These are phyloP conservation scores for Sclerotinia borealis DNA, from an alignment of 2,329 filamentous ascomycete genomes.

Conservation along the genomic window DNA sequence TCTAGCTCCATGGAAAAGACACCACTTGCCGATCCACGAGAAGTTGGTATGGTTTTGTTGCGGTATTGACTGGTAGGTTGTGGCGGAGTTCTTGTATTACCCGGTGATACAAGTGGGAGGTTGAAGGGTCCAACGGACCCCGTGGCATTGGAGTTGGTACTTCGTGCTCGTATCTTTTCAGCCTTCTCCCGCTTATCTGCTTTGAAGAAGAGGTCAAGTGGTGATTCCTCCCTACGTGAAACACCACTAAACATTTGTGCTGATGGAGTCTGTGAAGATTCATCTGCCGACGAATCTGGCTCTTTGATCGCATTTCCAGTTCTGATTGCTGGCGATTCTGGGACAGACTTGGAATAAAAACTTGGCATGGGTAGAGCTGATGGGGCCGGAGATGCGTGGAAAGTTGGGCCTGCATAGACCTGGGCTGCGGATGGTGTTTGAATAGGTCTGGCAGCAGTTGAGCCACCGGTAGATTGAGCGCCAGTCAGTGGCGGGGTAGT, in stretches of 20 bases:
- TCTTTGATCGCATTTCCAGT: conserved; percentile 40
- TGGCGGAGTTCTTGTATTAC: conserved; percentile 33
- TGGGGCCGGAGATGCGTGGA: conserved; percentile 89
- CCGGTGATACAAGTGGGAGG: conserved; percentile 41
- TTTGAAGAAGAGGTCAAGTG: conserved; percentile 84
- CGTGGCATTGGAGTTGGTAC: conserved; percentile 46
- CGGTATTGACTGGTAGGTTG: conserved; percentile 29
- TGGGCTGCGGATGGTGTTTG: conserved; percentile 36
- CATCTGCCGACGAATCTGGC: conserved; percentile 33
- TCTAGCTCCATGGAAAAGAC: conserved; percentile 67
- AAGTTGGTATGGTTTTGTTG: conserved; percentile 37
- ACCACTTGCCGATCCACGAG: conserved; percentile 44
- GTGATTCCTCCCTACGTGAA: conserved; percentile 60
- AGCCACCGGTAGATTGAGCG: conserved; percentile 22
- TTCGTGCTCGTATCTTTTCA: conserved; percentile 59
- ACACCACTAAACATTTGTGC: conserved; percentile 47
- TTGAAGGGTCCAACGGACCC: conserved; percentile 42
- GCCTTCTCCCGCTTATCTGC: conserved; percentile 76
- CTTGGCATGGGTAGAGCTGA: conserved; percentile 86
- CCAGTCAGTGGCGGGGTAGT: conserved; percentile 27
- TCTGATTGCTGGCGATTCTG: conserved; percentile 51
- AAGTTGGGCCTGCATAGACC: conserved; percentile 82
- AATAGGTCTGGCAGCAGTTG: conserved; percentile 36
- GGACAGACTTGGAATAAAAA: conserved; percentile 72
- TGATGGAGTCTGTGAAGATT: conserved; percentile 37